Base-by-base conservation (phyloP, 75 land plant species). In the Pinus albicaulis region DNA sequence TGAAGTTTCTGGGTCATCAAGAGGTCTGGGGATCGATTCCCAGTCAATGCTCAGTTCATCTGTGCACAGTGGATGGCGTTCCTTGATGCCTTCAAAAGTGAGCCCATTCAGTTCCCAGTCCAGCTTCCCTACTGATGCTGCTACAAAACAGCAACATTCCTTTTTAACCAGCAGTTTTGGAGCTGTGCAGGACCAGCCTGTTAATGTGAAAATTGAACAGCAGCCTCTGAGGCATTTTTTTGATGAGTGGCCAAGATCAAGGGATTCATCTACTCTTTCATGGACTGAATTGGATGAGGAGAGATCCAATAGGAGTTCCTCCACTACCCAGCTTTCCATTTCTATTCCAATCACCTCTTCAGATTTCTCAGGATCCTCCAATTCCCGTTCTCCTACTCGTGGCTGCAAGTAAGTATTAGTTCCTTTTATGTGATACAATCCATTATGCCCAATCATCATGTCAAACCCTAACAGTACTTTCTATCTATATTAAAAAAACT, bases 281-380 rank as follows among this genome's bases (percentile, higher is more conserved):
- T 92, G 96, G 96, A 75, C 88, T 17, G 90, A 86, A 64, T 78
- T 89, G 44, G 91, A 91, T 19, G 86, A 85, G 22, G 88, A 91
- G 19, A 83, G 83, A 74, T 79, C 84, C 72, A 81, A 84, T 72
- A 78, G 80, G 57, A 74, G 79, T 38, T 76, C 86, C 76, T 92
- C 92, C 62, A 86, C 88, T 26, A 94, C 95, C 56, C 95, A 92
- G 80, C 94, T 93, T 71, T 93, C 96, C 14, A 93, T 93, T 52
- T 93, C 96, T 66, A 89, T 93, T 34, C 95, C 96, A 23, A 87
- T 84, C 85, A 75, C 86, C 7, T 76, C 90, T 41, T 83, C 94
- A 31, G 96, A 92, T 78, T 89, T 93, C 78, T 79, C 91, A 15
- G 78, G 53, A 48, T 48, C 87, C 17, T 73, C 83, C 44, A 82